These are phyloP conservation scores for Plasmodiophora brassicae DNA, from an alignment of 208 protist species.

Conservation along the genomic window DNA sequence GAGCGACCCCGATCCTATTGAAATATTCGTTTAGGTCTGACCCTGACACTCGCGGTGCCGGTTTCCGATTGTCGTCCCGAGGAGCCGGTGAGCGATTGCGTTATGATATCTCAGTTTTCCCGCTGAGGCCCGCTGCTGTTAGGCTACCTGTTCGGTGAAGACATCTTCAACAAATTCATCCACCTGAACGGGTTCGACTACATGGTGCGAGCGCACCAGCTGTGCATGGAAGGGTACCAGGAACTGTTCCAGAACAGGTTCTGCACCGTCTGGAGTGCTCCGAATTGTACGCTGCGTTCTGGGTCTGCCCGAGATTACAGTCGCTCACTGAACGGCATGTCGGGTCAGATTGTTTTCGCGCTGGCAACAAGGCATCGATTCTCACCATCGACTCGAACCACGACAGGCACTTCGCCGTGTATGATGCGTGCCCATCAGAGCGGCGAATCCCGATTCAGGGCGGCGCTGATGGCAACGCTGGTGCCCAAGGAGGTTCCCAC, in stretches of 20 bases:
- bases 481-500: background rate
- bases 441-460: background rate
- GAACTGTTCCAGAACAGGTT: slow-evolving; percentile 55
- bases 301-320: too few relatives aligned
- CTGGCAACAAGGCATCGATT: slow-evolving; percentile 5
- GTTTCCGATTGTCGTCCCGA: slow-evolving; percentile 30
- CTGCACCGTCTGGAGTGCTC: slow-evolving; percentile 55
- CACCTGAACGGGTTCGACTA: slow-evolving; percentile 66
- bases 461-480: background rate
- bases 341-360: slow-evolving; percentile 9
- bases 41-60: slow-evolving; percentile 72
- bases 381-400: background rate
- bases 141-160: slow-evolving; percentile 68
- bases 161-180: slow-evolving; percentile 67
- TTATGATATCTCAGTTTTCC: too few relatives aligned
- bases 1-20: too few relatives aligned
- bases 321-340: too few relatives aligned
- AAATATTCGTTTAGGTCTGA: slow-evolving; percentile 61
- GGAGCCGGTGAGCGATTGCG: too few relatives aligned
- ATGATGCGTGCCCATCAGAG: background rate
- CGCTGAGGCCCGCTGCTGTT: too few relatives aligned
- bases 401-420: background rate
- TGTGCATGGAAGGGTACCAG: slow-evolving; percentile 74
- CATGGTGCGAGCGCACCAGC: slow-evolving; percentile 74
- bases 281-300: slow-evolving; percentile 46